phyloP scores from a whole-genome alignment of 164 flowering plant genomes.

The Stephania cephalantha region DNA sequence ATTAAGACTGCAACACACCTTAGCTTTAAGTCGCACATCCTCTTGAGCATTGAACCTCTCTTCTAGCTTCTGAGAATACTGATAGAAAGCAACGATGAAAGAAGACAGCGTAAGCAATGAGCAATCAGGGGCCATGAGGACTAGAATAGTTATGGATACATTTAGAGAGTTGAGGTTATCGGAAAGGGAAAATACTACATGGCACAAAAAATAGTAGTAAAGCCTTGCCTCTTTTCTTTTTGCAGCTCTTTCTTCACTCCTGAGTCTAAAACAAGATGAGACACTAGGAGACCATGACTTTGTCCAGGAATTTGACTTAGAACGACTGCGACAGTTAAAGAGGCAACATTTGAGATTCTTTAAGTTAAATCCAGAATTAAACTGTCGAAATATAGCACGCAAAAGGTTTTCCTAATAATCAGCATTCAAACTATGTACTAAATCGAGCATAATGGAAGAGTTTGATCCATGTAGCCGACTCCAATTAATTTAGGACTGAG shows the following conservation, averaged over 20 bases:
- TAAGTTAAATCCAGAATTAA: background rate
- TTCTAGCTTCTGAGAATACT: conserved; percentile 63
- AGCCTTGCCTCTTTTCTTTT: conserved; percentile 74
- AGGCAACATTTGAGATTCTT: background rate
- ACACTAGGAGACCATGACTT: conserved; percentile 28
- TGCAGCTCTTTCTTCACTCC: conserved; percentile 82
- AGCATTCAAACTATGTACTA: background rate
- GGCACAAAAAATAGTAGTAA: conserved; percentile 6
- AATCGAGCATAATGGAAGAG: too few species aligned
- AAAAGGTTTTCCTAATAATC: too few species aligned
- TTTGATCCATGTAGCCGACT: too few species aligned
- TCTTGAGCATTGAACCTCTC: conserved; percentile 43
- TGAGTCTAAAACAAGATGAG: conserved; percentile 60
- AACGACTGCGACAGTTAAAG: conserved; percentile 29
- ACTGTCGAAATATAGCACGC: too few species aligned
- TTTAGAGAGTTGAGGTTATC: too few species aligned
- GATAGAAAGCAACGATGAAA: conserved; percentile 1
- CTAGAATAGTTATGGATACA: too few species aligned
- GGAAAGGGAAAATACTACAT: background rate
- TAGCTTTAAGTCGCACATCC: conserved; percentile 30
- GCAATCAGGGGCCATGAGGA: too few species aligned
- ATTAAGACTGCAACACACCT: conserved; percentile 26
- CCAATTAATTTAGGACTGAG: too few species aligned
- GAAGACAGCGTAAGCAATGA: background rate
- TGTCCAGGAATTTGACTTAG: conserved; percentile 25